Base-by-base conservation (phyloP, 139 green algal species). In the Deuterostichococcus epilithicus region DNA sequence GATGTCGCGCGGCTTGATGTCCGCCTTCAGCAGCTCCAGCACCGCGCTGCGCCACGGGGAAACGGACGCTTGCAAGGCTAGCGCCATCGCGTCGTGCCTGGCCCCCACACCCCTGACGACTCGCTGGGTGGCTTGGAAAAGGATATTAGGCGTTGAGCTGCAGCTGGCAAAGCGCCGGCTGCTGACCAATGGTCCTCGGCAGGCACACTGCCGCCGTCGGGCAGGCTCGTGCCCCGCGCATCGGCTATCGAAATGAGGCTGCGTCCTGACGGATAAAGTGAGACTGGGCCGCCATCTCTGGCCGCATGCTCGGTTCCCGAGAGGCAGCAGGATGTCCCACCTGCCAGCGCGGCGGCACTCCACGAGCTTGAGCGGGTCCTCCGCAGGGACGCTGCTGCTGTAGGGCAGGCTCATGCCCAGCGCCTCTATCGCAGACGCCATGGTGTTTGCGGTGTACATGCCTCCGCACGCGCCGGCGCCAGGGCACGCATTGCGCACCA, bases 361-460 rank as follows among this genome's bases (percentile, higher is more conserved):
- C 63, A 98, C 84, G 47, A 78, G 74, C 88, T 99, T 99, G 32
- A 98, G 84, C 0, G 91, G 90, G 84, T 99, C 96, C 78, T 96
- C 92, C 13, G 96, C 96, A 0, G 96, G 96, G 72, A 95, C 97
- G 78, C 86, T 95, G 70, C 86, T 95, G 75, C 78, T 92, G 86
- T 98, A 98, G 3, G 96, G 96, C 84, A 99, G 86, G 0, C 84
- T 88, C 94, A 99, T 98, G 82, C 96, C 96, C 73, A 99, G 76
- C 0, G 96, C 92, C 89, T 99, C 96, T 47, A 98, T 97, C 65
- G 90, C 90, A n/a, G 74, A 91, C 25, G 96, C 91, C 96, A 99
- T 99, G 39, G 96, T 99, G 89, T 99, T 99, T 81, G 96, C 96
- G 34, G 96, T 99, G 91, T 99, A 99, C 95, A 99, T 99, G 79